These are phyloP conservation scores for Xylaria sp. DNA, from an alignment of 2,329 filamentous ascomycete genomes.

Conservation along the genomic window DNA sequence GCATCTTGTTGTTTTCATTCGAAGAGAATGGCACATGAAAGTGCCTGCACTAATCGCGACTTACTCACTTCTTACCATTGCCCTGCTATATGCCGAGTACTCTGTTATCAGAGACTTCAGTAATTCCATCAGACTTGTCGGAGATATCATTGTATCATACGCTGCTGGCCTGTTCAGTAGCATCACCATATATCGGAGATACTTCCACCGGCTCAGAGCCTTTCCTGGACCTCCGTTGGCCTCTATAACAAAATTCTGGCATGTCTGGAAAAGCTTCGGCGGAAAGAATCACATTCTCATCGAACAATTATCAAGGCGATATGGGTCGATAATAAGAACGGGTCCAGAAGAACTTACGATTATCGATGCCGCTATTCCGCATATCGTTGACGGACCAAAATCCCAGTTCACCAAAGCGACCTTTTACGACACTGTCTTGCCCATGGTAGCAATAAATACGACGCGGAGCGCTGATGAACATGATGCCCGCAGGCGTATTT, in stretches of 20 bases:
- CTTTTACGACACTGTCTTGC: conserved; percentile 44
- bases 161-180: conserved; percentile 32
- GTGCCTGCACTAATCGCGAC: conserved; percentile 21
- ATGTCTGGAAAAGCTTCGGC: conserved; percentile 35
- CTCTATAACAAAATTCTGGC: conserved; percentile 40
- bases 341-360: conserved; percentile 43
- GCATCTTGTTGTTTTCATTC: conserved; percentile 36
- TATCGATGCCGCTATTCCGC: conserved; percentile 34
- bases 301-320: conserved; percentile 36
- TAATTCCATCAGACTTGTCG: neutral
- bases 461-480: conserved; percentile 33
- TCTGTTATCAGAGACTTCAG: neutral
- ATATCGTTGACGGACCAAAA: conserved; percentile 32
- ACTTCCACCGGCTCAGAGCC: conserved; percentile 37
- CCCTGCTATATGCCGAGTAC: conserved; percentile 14
- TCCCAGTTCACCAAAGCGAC: conserved; percentile 37
- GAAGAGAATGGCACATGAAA: conserved; percentile 40
- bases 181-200: conserved; percentile 42
- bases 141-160: conserved; percentile 20
- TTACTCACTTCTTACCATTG: conserved; percentile 18
- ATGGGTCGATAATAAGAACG: conserved; percentile 41
- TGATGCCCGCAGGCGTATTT: conserved; percentile 34
- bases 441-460: conserved; percentile 35
- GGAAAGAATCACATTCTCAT: conserved; percentile 38
- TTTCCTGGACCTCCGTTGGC: conserved; percentile 39